Evolutionary conservation across 495 filamentous ascomycete species (phyloP).

Genomic region (Neohortaea acidophila): DNA sequence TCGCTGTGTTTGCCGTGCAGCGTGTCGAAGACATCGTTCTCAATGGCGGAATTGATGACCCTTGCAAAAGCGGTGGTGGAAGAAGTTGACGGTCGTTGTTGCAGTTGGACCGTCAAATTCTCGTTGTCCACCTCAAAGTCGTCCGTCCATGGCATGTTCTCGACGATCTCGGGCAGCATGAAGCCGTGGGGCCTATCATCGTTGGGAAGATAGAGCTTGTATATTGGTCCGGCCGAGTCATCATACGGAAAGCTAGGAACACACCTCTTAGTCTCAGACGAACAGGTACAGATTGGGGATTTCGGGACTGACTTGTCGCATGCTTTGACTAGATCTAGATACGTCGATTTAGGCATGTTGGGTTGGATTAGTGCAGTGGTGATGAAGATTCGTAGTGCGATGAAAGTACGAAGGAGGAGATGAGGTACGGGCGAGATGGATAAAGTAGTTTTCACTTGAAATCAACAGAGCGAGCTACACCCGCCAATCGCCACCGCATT

Average conservation of each 20-base stretch:
- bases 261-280: not conserved
- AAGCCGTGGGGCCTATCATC: conserved; percentile 25
- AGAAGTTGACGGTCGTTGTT: conserved; percentile 12
- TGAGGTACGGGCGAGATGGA: no score
- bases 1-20: conserved; percentile 31
- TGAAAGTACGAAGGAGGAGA: no score
- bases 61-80: conserved; percentile 21
- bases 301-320: conserved; percentile 1
- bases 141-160: conserved; percentile 31
- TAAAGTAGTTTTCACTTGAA: no score
- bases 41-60: conserved; percentile 25
- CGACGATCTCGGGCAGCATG: conserved; percentile 26
- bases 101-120: conserved; percentile 22
- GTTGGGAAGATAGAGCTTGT: conserved; percentile 8
- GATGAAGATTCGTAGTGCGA: no score
- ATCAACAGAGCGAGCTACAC: no score
- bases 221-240: not conserved
- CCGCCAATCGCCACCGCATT: no score
- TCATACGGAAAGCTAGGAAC: not conserved
- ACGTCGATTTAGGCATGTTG: no score
- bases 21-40: conserved; percentile 23
- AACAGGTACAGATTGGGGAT: no score
- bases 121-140: conserved; percentile 25
- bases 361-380: no score
- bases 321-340: not conserved